Evolutionary conservation across 2,329 filamentous ascomycete genomes (phyloP).

Genomic region (Ophiostoma sp.): DNA sequence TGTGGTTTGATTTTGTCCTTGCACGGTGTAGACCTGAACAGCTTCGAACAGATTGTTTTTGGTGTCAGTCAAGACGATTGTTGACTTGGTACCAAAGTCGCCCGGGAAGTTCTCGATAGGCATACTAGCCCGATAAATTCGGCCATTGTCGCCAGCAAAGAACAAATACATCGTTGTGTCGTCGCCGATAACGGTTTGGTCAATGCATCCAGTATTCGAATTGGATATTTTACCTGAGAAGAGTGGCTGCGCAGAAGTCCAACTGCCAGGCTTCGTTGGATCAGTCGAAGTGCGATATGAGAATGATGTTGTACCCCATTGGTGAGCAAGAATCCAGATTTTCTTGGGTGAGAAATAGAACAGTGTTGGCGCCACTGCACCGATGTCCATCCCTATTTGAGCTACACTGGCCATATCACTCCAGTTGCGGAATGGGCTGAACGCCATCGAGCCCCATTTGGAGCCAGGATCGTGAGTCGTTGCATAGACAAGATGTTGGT

Average conservation of each 20-base stretch:
- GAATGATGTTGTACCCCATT: slow-evolving; percentile 63
- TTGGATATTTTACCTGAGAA: slow-evolving; percentile 56
- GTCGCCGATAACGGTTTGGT: slow-evolving; percentile 66
- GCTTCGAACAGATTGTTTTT: slow-evolving; percentile 64
- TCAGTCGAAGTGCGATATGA: slow-evolving; percentile 60
- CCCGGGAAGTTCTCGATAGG: slow-evolving; percentile 62
- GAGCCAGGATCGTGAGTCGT: slow-evolving; percentile 47
- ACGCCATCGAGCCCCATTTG: slow-evolving; percentile 59
- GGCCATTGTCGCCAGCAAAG: slow-evolving; percentile 67
- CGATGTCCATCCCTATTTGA: slow-evolving; percentile 52
- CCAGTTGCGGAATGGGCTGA: slow-evolving; percentile 56
- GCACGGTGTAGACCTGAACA: slow-evolving; percentile 64
- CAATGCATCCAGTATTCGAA: slow-evolving; percentile 57
- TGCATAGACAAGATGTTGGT: slow-evolving; percentile 61
- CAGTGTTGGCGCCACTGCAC: slow-evolving; percentile 59
- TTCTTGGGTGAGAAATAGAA: slow-evolving; percentile 64
- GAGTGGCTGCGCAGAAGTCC: slow-evolving; percentile 55
- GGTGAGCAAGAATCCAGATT: slow-evolving; percentile 65
- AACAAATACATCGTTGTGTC: slow-evolving; percentile 63
- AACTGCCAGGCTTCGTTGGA: slow-evolving; percentile 58
- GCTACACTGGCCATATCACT: slow-evolving; percentile 49
- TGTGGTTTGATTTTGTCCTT: slow-evolving; percentile 42
- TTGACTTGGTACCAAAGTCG: slow-evolving; percentile 54
- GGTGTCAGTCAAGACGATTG: slow-evolving; percentile 54
- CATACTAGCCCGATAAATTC: slow-evolving; percentile 65